These are phyloP conservation scores for Eucalyptus brandiana DNA, from an alignment of 345 rosid genomes.

Conservation along the genomic window DNA sequence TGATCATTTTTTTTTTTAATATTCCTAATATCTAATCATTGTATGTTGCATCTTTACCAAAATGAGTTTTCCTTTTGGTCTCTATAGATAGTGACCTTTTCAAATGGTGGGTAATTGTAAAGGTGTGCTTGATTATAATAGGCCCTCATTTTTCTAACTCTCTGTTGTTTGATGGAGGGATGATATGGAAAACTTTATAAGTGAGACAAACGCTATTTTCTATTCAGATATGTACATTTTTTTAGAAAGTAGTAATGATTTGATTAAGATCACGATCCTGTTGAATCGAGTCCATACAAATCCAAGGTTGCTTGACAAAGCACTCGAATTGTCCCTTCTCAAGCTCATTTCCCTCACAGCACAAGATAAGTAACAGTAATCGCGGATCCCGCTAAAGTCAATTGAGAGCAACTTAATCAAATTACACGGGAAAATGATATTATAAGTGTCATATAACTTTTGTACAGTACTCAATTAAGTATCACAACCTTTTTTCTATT, in stretches of 20 bases:
- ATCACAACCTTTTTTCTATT: fast-evolving
- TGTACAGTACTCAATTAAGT: fast-evolving
- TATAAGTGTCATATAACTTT: too few species aligned
- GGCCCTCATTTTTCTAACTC: background rate
- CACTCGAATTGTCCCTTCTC: background rate
- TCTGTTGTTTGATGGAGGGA: background rate
- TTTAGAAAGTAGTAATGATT: background rate
- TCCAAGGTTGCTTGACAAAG: background rate
- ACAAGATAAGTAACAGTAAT: fast-evolving
- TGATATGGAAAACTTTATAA: background rate
- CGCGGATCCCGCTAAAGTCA: fast-evolving
- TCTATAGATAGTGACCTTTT: background rate
- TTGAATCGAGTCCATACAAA: background rate
- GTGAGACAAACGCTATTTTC: background rate
- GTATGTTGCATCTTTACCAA: background rate
- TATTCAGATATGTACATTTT: background rate
- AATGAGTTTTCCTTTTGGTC: background rate
- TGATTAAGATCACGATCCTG: background rate
- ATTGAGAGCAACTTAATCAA: background rate
- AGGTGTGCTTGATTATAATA: background rate
- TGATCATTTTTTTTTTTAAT: background rate
- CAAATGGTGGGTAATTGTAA: background rate
- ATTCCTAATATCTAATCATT: background rate
- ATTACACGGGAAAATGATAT: fast-evolving
- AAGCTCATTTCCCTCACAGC: background rate